Evolutionary conservation across 1,284 basidiomycete species (phyloP).

Genomic region (Leccinum holopus): DNA sequence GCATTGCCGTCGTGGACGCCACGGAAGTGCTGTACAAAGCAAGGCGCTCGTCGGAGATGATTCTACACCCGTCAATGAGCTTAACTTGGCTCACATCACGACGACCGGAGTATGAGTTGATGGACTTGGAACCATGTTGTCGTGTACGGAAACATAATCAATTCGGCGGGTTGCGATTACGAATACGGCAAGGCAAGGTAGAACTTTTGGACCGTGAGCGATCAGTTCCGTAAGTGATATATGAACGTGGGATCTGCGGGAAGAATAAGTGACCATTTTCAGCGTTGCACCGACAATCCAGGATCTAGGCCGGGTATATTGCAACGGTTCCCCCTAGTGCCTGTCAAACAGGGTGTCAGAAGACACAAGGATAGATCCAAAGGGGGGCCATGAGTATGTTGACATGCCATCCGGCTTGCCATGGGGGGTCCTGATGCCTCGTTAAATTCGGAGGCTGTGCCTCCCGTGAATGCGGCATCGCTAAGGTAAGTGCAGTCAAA

Average conservation of each 20-base stretch:
- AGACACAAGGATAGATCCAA: constrained; percentile 26
- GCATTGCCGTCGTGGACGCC: constrained; percentile 4
- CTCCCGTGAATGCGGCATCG: constrained; percentile 37
- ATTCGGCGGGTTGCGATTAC: constrained; percentile 14
- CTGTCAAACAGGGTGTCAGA: constrained; percentile 36
- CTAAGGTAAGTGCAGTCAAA: constrained; percentile 29
- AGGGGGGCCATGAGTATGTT: constrained; percentile 32
- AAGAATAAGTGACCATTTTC: constrained; percentile 22
- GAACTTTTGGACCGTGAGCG: constrained; percentile 30
- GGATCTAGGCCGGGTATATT: constrained; percentile 29
- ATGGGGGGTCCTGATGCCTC: constrained; percentile 33
- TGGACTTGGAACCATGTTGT: constrained; percentile 8
- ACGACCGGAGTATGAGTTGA: constrained; percentile 18
- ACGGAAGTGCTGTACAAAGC: constrained; percentile 15
- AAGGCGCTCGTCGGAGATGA: constrained; percentile 13
- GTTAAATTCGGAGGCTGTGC: constrained; percentile 32
- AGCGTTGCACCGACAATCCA: constrained; percentile 33
- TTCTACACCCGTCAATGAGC: constrained; percentile 16
- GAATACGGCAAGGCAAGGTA: constrained; percentile 23
- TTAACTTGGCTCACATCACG: constrained; percentile 28
- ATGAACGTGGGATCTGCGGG: constrained; percentile 30
- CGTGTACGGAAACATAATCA: constrained; percentile 17
- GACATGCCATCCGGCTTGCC: constrained; percentile 33
- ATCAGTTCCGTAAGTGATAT: constrained; percentile 37
- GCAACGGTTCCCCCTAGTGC: constrained; percentile 25